A percentile compares a stretch with the other conserved stretches of the same genome.
Conservation (phyloP, 2,329 filamentous ascomycete species). For the Thelonectria olida region DNA sequence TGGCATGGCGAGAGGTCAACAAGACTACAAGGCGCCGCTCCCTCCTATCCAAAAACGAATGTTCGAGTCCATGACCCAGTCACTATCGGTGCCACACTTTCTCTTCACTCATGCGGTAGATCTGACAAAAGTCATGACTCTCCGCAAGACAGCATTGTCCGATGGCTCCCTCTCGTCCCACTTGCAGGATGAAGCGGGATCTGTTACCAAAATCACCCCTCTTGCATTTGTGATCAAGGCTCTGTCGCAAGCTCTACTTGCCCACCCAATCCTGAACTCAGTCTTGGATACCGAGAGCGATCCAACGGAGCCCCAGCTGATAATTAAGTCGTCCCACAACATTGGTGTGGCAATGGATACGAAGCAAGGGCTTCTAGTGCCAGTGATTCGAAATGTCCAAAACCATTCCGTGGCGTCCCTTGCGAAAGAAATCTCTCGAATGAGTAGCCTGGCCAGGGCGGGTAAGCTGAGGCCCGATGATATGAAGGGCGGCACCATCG, state of each 20-base stretch:
- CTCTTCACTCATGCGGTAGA: conserved; percentile 22
- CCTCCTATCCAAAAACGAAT: conserved; percentile 13
- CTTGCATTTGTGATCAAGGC: conserved; percentile 20
- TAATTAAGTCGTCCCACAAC: conserved; percentile 12
- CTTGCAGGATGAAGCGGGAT: neutral
- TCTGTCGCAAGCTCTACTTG: conserved; percentile 3
- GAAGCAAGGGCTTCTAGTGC: conserved; percentile 16
- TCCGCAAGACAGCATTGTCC: neutral
- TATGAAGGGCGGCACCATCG: conserved; percentile 6
- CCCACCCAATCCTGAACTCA: conserved; percentile 10
- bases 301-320: neutral
- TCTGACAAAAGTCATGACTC: neutral
- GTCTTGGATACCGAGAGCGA: neutral
- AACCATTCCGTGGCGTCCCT: conserved; percentile 10
- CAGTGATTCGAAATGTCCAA: conserved; percentile 18
- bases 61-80: conserved; percentile 23
- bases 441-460: neutral
- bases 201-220: neutral
- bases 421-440: neutral
- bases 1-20: neutral
- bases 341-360: conserved; percentile 21
- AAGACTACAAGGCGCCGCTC: neutral
- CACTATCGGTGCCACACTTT: conserved; percentile 19
- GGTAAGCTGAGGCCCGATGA: conserved; percentile 2
- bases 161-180: neutral